These are phyloP conservation scores for Paramicrosporidium saccamoebae DNA, from an alignment of 371 early-diverging fungal genomes.

Conservation along the genomic window DNA sequence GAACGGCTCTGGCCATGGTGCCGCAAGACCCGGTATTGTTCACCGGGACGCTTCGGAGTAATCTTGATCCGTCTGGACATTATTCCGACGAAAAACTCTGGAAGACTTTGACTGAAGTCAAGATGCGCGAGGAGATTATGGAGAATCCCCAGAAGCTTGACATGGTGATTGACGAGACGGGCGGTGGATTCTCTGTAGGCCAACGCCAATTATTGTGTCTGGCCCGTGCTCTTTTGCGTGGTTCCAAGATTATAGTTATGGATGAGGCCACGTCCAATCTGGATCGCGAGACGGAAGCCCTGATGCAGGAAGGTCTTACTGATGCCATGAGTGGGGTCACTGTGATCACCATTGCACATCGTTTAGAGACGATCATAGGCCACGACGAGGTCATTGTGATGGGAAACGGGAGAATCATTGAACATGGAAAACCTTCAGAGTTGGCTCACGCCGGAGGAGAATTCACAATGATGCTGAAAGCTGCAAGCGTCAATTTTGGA, in stretches of 20 bases:
- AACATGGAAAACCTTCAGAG: slow-evolving; percentile 3
- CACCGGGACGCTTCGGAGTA: slow-evolving; percentile 10
- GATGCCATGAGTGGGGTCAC: slow-evolving; percentile 13
- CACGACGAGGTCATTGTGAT: slow-evolving; percentile 4
- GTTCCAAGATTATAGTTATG: slow-evolving; percentile 32
- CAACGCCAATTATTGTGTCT: slow-evolving; percentile 57
- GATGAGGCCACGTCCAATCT: slow-evolving; percentile 62
- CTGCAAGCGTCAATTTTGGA: too few species aligned
- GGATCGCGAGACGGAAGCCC: slow-evolving; percentile 23
- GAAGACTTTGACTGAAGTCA: slow-evolving; percentile 16
- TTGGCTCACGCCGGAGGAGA: slow-evolving; percentile 1
- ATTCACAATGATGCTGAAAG: slow-evolving; percentile 1
- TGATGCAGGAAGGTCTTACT: slow-evolving; percentile 20
- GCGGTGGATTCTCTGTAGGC: slow-evolving; percentile 47
- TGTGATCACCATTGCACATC: slow-evolving; percentile 18
- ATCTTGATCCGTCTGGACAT: slow-evolving; percentile 18
- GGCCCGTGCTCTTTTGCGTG: slow-evolving; percentile 40
- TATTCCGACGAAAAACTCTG: slow-evolving; percentile 17
- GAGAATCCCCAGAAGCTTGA: slow-evolving; percentile 15
- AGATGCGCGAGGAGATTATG: too few species aligned
- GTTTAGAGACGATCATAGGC: slow-evolving; percentile 24
- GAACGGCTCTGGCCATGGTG: slow-evolving; percentile 15
- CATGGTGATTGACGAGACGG: slow-evolving; percentile 21
- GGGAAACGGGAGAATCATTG: slow-evolving; percentile 5
- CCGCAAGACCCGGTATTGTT: slow-evolving; percentile 16